Evolutionary conservation across 805 yeast genomes (phyloP), one percentile per base, ranked within the genome.

Genomic region (Tetrapisispora arboricola): DNA sequence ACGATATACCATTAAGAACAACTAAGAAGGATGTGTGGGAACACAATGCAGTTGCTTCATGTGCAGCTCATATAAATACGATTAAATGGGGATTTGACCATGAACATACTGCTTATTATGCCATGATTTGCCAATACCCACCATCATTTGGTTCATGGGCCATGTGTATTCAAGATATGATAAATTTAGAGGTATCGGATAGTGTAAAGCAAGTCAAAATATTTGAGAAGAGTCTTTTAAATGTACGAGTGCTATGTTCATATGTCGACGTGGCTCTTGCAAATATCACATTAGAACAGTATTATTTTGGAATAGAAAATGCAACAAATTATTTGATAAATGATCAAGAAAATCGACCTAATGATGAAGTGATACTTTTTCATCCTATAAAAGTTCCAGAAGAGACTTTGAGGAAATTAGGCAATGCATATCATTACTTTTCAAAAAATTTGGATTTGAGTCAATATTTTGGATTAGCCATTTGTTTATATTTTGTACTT

Each of bases 101-200:
- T 10, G 43, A 41, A 9, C 31, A 25, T 17, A n/a, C 16, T 1
- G 27, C 28, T 2, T 53, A 47, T 33, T 53, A 49, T 33, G 37
- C 47, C 9, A 30, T 51, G 16, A 16, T 51, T 6, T 54, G 58
- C 24, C 44, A 30, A 17, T 54, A 51, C 36, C 39, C 41, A 25
- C 57, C 57, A 6, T 57, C 58, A 2, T 44, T 53, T 21, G 50
- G 45, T 24, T 45, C 55, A 6, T 53, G 55, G 57, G 28, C 51
- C 4, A 25, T 42, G 11, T 54, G 58, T 33, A 47, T 51, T 13
- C 36, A 41, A 28, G 53, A 53, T 31, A 44, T 50, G 26, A 34
- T 34, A 12, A 34, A 34, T 25, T 31, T 52, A 10, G 24, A 34
- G 7, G 44, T 44, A 18, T 20, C 9, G 15, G 34, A 37, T 13